Conservation (phyloP, 2,329 filamentous ascomycete genomes). For the Aspergillus piperis region DNA sequence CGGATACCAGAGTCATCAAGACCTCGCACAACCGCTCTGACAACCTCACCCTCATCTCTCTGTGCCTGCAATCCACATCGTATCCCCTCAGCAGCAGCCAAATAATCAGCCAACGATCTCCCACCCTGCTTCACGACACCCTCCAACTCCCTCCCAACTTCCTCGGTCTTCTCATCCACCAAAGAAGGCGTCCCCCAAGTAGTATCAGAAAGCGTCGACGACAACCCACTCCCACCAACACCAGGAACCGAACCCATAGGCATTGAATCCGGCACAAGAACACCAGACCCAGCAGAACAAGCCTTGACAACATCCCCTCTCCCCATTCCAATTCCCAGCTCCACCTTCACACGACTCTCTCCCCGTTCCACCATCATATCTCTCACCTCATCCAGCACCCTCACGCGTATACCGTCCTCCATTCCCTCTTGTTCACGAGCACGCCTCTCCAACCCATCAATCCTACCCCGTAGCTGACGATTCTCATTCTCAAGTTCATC, state of each 20-base stretch:
- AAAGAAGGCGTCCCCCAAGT: conserved; percentile 11
- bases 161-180: background rate
- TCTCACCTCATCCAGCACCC: background rate
- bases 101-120: conserved; percentile 28
- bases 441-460: background rate
- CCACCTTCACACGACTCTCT: background rate
- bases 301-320: background rate
- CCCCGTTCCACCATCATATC: background rate
- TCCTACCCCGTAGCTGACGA: background rate
- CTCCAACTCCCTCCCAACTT: background rate
- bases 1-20: conserved; percentile 23
- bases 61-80: conserved; percentile 18
- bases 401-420: background rate
- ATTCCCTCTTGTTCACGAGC: background rate
- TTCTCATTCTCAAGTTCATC: conserved; percentile 10
- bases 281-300: conserved; percentile 4
- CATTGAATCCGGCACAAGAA: conserved; percentile 22
- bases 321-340: background rate
- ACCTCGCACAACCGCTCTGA: conserved; percentile 36
- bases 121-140: conserved; percentile 24
- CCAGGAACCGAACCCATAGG: background rate
- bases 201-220: conserved; percentile 13
- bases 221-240: background rate
- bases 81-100: conserved; percentile 24
- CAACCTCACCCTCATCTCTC: conserved; percentile 23